phyloP scores from a whole-genome alignment of 1,139 yeast genomes.

The Tardiomyces blankii region DNA sequence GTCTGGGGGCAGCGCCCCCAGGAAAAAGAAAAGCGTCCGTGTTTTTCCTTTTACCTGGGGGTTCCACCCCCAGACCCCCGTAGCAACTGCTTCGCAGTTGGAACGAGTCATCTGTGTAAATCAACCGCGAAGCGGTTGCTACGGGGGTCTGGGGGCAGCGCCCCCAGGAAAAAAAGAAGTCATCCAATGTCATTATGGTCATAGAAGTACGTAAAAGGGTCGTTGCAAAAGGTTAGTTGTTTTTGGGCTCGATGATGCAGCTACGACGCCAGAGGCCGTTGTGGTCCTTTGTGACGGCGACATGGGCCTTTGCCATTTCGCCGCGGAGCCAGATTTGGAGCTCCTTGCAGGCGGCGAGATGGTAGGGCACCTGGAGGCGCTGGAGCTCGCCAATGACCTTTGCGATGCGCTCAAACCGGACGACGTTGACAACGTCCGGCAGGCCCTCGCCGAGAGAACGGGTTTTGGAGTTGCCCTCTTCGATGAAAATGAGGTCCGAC shows the following conservation, averaged over 20 bases:
- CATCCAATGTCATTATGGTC: no score
- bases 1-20: no score
- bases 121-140: no score
- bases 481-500: conserved; percentile 78
- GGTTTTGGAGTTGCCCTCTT: conserved; percentile 69
- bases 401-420: conserved; percentile 67
- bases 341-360: conserved; percentile 14
- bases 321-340: conserved; percentile 25
- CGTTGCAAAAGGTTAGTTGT: background rate
- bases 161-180: no score
- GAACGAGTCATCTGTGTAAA: no score
- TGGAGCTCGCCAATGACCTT: conserved; percentile 70
- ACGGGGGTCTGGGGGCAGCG: no score
- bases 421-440: conserved; percentile 59
- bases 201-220: no score
- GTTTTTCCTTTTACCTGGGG: no score
- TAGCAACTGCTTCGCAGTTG: no score
- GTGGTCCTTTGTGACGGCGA: conserved; percentile 19
- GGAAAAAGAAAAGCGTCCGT: no score
- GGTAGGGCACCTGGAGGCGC: conserved; percentile 56
- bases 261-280: conserved; percentile 29
- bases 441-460: conserved; percentile 28
- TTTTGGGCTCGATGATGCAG: conserved; percentile 25
- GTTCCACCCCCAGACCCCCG: no score
- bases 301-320: conserved; percentile 25